phyloP scores from a whole-genome alignment of 345 rosid species.

The Geranium brycei region DNA sequence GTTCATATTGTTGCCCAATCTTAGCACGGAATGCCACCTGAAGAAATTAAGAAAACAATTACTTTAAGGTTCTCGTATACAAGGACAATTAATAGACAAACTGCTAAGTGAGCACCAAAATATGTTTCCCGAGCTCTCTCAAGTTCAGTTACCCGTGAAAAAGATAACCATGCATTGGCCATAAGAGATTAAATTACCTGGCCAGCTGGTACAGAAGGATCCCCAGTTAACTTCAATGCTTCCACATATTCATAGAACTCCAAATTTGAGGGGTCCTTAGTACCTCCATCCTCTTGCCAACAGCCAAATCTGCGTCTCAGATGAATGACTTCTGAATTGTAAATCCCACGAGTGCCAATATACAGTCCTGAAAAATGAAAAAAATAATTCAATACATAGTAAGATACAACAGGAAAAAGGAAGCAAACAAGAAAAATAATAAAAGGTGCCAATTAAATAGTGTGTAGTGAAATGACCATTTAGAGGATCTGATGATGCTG shows the following conservation, averaged over 20 bases:
- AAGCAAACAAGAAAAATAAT: neutral
- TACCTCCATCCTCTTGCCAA: conserved; percentile 56
- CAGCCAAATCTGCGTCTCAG: conserved; percentile 75
- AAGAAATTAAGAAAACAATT: conserved; percentile 1
- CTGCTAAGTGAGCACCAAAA: too few relatives aligned
- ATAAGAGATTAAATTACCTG: conserved; percentile 35
- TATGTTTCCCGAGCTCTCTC: too few relatives aligned
- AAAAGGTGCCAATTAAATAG: neutral
- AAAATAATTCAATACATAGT: neutral
- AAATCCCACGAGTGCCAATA: conserved; percentile 74
- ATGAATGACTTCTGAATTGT: conserved; percentile 77
- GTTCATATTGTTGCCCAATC: conserved; percentile 80
- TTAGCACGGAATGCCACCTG: conserved; percentile 96
- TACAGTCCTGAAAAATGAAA: conserved; percentile 53
- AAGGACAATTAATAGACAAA: too few relatives aligned
- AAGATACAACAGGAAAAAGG: neutral
- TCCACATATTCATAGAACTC: conserved; percentile 92
- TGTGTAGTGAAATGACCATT: conserved; percentile 34
- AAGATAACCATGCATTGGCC: neutral
- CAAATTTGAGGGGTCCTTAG: conserved; percentile 41
- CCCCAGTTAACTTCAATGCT: conserved; percentile 82
- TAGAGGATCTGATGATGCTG: conserved; percentile 57
- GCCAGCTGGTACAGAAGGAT: conserved; percentile 91
- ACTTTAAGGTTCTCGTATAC: too few relatives aligned
- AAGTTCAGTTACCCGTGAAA: neutral